Evolutionary conservation across 768 basidiomycete species (phyloP).

Genomic region (Mycena olivaceomarginata): DNA sequence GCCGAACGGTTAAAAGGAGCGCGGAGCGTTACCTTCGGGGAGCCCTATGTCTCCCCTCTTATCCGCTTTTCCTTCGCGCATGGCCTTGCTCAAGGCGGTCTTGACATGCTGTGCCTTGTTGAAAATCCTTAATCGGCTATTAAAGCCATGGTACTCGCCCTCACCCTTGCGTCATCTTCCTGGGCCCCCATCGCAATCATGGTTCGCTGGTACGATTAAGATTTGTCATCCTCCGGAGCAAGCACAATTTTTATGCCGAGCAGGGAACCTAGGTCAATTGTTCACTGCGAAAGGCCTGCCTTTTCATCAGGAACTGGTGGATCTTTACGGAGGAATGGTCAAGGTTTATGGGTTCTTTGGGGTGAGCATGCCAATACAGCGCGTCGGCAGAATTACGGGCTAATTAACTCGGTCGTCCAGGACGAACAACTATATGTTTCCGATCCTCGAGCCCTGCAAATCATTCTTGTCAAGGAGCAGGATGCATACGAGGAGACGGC

Average conservation of each 20-base stretch:
- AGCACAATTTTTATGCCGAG: background rate
- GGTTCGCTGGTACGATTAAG: background rate
- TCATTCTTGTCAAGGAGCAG: conserved; percentile 69
- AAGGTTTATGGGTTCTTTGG: conserved; percentile 70
- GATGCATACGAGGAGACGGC: conserved; percentile 67
- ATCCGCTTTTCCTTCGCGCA: background rate
- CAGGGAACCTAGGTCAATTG: conserved; percentile 65
- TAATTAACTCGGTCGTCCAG: conserved; percentile 47
- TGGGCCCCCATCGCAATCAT: background rate
- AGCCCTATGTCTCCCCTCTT: background rate
- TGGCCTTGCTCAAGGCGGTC: background rate
- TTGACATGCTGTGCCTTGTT: background rate
- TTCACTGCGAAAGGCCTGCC: conserved; percentile 65
- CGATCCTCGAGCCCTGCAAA: conserved; percentile 69
- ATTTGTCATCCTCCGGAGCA: too few relatives aligned
- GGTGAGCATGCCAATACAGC: conserved; percentile 46
- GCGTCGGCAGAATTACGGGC: too few relatives aligned
- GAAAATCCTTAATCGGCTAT: background rate
- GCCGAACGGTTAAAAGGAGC: background rate
- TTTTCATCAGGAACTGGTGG: conserved; percentile 61
- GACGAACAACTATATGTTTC: conserved; percentile 70
- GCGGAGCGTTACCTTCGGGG: background rate
- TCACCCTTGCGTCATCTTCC: background rate
- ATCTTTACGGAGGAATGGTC: conserved; percentile 64
- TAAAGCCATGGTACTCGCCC: background rate